These are phyloP conservation scores for Stachybotrys chartarum DNA, from an alignment of 2,329 filamentous ascomycete species.

Conservation along the genomic window DNA sequence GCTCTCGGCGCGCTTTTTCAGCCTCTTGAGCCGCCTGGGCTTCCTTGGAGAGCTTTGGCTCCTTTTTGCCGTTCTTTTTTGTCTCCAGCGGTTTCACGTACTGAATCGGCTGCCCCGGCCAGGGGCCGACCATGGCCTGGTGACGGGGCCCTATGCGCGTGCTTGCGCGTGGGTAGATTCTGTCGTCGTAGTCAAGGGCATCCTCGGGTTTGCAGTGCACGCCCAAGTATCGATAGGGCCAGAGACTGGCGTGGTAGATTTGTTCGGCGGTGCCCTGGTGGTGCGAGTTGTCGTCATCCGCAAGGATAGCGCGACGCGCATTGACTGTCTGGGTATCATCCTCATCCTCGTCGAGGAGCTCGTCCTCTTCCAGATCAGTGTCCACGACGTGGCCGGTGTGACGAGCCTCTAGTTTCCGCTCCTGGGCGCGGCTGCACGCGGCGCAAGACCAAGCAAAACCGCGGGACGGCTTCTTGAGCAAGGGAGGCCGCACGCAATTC, in stretches of 20 bases:
- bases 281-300: conserved; percentile 47
- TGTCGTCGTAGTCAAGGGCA: conserved; percentile 91
- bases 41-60: conserved; percentile 72
- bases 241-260: conserved; percentile 85
- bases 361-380: conserved; percentile 59
- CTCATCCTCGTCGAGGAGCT: conserved; percentile 62
- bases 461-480: conserved; percentile 92
- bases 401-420: conserved; percentile 82
- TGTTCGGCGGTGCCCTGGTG: conserved; percentile 71
- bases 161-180: conserved; percentile 92
- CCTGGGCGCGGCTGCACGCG: conserved; percentile 91
- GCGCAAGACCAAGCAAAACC: conserved; percentile 98
- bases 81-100: conserved; percentile 83
- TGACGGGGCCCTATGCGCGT: conserved; percentile 87
- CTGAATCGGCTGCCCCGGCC: conserved; percentile 82
- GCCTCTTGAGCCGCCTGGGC: conserved; percentile 71
- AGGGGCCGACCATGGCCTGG: conserved; percentile 77
- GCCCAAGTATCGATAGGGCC: conserved; percentile 93
- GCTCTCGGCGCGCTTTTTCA: conserved; percentile 71
- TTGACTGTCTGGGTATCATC: conserved; percentile 50
- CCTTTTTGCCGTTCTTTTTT: conserved; percentile 76
- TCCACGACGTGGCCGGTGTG: conserved; percentile 74
- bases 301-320: conserved; percentile 59
- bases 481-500: conserved; percentile 87
- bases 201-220: conserved; percentile 95